Evolutionary conservation across 495 filamentous ascomycete species (phyloP).

Genomic region (Aspergillus sclerotiicarbonarius): DNA sequence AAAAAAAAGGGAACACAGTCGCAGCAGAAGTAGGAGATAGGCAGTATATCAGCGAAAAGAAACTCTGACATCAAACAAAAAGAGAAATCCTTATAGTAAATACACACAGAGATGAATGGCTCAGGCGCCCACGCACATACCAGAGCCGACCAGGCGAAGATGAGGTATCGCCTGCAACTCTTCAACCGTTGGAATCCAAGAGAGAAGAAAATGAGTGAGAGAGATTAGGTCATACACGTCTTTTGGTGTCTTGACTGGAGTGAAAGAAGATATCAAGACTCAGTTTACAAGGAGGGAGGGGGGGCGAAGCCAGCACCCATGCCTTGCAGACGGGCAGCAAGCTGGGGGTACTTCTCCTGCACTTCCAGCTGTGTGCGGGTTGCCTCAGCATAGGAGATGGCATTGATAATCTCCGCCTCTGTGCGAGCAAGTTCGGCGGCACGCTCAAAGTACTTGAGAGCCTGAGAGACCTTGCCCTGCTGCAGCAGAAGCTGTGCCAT

Average conservation of each 20-base stretch:
- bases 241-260: neutral
- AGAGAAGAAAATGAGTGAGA: slow-evolving; percentile 21
- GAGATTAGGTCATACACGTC: slow-evolving; percentile 6
- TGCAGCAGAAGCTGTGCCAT: slow-evolving; percentile 99
- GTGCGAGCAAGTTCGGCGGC: slow-evolving; percentile 95
- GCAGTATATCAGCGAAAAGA: slow-evolving; percentile 1
- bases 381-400: slow-evolving; percentile 94
- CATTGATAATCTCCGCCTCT: slow-evolving; percentile 93
- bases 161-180: slow-evolving; percentile 2
- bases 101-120: slow-evolving; percentile 35
- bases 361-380: slow-evolving; percentile 96
- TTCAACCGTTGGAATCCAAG: slow-evolving; percentile 7
- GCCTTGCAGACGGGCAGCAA: slow-evolving; percentile 76
- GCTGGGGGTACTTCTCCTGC: slow-evolving; percentile 96
- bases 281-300: slow-evolving; percentile 36
- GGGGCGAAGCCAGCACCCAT: slow-evolving; percentile 58
- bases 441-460: slow-evolving; percentile 94
- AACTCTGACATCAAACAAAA: neutral
- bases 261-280: slow-evolving; percentile 4
- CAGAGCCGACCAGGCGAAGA: slow-evolving; percentile 23
- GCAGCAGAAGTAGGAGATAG: slow-evolving; percentile 9
- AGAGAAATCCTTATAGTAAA: slow-evolving; percentile 30
- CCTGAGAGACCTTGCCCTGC: slow-evolving; percentile 94
- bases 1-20: neutral
- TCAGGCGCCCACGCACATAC: slow-evolving; percentile 19